phyloP scores from a whole-genome alignment of 2,329 filamentous ascomycete species.

The Diaporthe sp. region DNA sequence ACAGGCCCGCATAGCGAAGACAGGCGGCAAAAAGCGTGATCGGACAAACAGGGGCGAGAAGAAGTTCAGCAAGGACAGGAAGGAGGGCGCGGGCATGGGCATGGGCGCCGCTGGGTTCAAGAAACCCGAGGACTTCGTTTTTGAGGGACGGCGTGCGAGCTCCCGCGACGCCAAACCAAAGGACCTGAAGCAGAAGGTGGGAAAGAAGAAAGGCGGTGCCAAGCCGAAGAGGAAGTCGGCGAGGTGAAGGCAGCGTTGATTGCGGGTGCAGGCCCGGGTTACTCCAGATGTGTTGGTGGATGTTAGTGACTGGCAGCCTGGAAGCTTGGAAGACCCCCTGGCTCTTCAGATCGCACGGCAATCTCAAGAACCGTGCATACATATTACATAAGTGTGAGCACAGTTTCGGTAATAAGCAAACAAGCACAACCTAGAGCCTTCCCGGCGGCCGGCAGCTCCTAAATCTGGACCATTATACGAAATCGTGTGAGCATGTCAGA shows the following conservation, averaged over 20 bases:
- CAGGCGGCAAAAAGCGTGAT: constrained; percentile 25
- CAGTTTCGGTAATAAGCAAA: constrained; percentile 11
- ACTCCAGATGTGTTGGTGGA: constrained; percentile 4
- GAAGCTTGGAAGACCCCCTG: constrained; percentile 1
- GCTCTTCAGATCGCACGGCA: constrained; percentile 1
- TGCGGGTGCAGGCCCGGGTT: background rate
- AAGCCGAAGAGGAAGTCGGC: constrained; percentile 53
- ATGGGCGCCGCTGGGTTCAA: constrained; percentile 60
- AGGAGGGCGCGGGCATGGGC: constrained; percentile 45
- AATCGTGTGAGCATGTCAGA: background rate
- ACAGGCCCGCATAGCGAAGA: constrained; percentile 33
- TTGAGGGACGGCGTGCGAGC: constrained; percentile 84
- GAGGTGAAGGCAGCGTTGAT: constrained; percentile 26
- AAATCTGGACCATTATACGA: background rate
- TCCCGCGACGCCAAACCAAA: constrained; percentile 74
- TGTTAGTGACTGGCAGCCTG: constrained; percentile 4
- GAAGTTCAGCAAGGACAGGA: constrained; percentile 27
- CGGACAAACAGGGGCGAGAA: constrained; percentile 27
- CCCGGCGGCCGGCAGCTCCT: background rate
- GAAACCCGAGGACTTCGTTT: constrained; percentile 80
- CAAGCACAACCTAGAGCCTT: background rate
- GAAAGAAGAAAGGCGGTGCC: constrained; percentile 58
- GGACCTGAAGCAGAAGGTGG: constrained; percentile 72
- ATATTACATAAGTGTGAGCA: constrained; percentile 27
- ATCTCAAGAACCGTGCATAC: constrained; percentile 21